Conservation (phyloP, 192 early-diverging fungal species). For the Mortierella claussenii region DNA sequence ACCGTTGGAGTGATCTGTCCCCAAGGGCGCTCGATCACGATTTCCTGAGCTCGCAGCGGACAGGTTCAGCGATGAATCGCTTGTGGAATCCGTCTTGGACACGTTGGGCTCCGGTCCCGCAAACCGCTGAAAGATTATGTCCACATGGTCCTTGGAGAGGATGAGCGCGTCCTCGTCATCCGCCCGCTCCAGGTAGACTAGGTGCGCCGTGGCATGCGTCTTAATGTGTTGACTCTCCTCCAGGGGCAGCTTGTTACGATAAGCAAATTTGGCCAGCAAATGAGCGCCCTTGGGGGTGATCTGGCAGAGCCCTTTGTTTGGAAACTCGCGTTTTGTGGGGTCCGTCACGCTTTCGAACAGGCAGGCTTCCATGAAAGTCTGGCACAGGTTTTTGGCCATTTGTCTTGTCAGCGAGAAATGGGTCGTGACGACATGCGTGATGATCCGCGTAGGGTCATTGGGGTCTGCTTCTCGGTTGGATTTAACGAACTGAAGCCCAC, state of each 20-base stretch:
- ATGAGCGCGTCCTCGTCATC: conserved; percentile 61
- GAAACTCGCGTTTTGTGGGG: conserved; percentile 55
- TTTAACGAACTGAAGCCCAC: conserved; percentile 60
- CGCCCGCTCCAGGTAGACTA: conserved; percentile 56
- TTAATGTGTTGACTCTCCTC: conserved; percentile 45
- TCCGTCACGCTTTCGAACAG: conserved; percentile 58
- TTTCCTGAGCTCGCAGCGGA: conserved; percentile 5
- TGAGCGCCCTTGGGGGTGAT: conserved; percentile 63
- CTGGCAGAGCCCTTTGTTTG: conserved; percentile 56
- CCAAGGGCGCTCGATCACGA: conserved; percentile 16
- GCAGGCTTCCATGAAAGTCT: conserved; percentile 65
- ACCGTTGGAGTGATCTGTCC: conserved; percentile 46
- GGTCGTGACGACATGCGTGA: conserved; percentile 65
- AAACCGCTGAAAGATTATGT: conserved; percentile 57
- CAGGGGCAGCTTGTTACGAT: conserved; percentile 43
- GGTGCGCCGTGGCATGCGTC: conserved; percentile 40
- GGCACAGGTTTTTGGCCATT: conserved; percentile 65
- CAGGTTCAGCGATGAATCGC: conserved; percentile 1
- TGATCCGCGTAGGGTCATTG: conserved; percentile 55
- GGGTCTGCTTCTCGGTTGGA: conserved; percentile 59
- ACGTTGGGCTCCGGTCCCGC: conserved; percentile 55
- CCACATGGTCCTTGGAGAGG: conserved; percentile 48
- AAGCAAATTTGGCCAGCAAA: conserved; percentile 60
- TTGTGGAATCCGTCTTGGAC: conserved; percentile 1
- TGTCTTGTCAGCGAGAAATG: conserved; percentile 66